Percentiles rank a stretch among this genome's conserved stretches.
These are phyloP conservation scores for Teunomyces barrocoloradensis DNA, from an alignment of 805 yeast genomes.

Conservation along the genomic window DNA sequence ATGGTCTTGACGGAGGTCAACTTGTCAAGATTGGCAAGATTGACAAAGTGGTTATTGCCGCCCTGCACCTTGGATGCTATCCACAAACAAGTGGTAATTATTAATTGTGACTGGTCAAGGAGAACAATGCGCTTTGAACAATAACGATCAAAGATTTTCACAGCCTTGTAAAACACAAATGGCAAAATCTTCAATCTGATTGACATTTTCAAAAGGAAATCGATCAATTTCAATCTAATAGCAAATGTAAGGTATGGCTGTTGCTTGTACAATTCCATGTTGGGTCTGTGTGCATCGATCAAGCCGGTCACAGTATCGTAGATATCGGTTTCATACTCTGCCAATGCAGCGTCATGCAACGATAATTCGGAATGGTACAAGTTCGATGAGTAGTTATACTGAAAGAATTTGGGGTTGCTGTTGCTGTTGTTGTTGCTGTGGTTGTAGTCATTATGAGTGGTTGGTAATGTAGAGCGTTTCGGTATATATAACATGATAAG, in stretches of 20 bases:
- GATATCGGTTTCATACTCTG: constrained; percentile 55
- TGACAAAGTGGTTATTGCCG: constrained; percentile 66
- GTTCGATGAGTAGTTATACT: constrained; percentile 49
- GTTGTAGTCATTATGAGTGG: neutral
- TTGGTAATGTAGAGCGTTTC: neutral
- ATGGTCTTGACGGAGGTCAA: constrained; percentile 28
- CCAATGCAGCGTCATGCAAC: constrained; percentile 43
- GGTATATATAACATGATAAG: neutral
- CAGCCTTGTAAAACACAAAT: constrained; percentile 64
- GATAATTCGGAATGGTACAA: constrained; percentile 49
- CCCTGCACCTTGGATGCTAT: constrained; percentile 83
- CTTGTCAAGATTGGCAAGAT: constrained; percentile 30
- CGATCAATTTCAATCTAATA: constrained; percentile 72
- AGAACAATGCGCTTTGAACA: constrained; percentile 83
- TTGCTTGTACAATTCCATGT: constrained; percentile 59
- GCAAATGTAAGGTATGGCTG: constrained; percentile 84
- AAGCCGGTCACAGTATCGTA: constrained; percentile 35
- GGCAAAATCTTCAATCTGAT: constrained; percentile 63
- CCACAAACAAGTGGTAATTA: constrained; percentile 92
- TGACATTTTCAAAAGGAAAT: constrained; percentile 74
- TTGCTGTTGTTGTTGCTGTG: neutral
- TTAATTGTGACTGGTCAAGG: constrained; percentile 83
- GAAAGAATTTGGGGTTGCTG: constrained; percentile 23
- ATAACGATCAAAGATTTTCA: constrained; percentile 83
- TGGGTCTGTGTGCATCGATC: constrained; percentile 43